Percentiles rank a stretch among this genome's conserved stretches.
These are phyloP conservation scores for Mediolabrus comicus DNA, from an alignment of 108 stramenopile species.

Conservation along the genomic window DNA sequence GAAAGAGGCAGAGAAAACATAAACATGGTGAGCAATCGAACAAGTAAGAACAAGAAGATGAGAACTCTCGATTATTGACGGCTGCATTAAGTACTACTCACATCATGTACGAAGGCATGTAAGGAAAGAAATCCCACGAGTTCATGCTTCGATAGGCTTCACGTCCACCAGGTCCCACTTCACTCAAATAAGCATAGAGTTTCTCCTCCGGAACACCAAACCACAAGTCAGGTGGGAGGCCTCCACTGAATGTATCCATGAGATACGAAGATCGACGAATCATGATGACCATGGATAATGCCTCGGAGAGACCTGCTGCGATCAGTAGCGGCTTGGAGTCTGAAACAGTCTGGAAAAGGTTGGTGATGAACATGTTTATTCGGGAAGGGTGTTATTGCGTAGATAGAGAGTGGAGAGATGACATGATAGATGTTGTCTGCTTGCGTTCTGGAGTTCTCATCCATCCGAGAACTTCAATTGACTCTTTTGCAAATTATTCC, in stretches of 20 bases:
- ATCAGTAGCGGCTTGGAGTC: not conserved
- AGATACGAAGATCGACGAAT: not conserved
- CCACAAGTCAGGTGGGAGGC: constrained; percentile 9
- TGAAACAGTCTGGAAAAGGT: not conserved
- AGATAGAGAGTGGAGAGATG: too few species aligned
- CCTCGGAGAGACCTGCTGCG: not conserved
- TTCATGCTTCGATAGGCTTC: not conserved
- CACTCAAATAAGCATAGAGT: constrained; percentile 1
- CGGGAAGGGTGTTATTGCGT: too few species aligned
- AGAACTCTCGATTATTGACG: not conserved
- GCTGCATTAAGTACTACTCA: not conserved
- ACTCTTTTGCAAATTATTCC: too few species aligned
- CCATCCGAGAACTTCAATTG: too few species aligned
- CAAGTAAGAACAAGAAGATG: not conserved
- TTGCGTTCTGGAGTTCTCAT: too few species aligned
- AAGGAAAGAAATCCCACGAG: constrained; percentile 5
- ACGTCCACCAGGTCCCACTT: constrained; percentile 2
- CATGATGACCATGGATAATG: not conserved
- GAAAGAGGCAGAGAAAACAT: not conserved
- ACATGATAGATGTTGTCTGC: too few species aligned
- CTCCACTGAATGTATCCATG: not conserved
- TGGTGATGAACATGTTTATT: not conserved
- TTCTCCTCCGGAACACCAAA: not conserved
- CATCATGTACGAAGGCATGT: constrained; percentile 13
- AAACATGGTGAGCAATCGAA: not conserved